Conservation (phyloP, 257 asterid genomes). For the Salvia rosmarinus region DNA sequence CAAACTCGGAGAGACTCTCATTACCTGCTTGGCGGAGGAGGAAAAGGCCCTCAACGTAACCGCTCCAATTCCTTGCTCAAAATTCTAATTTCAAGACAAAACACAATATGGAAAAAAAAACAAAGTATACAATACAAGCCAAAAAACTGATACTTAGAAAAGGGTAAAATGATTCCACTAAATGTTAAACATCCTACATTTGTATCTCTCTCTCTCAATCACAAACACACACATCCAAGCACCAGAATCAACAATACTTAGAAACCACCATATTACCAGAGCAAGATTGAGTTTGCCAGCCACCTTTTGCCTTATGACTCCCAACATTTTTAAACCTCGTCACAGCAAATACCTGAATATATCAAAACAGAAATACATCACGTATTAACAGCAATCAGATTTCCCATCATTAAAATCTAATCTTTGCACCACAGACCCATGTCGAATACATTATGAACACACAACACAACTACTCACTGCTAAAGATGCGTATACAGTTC, state of each 20-base stretch:
- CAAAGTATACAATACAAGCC: conserved; percentile 9
- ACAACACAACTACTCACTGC: conserved; percentile 18
- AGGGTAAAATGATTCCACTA: not conserved
- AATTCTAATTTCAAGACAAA: conserved; percentile 39
- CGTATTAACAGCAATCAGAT: conserved; percentile 16
- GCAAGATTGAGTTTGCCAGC: conserved; percentile 47
- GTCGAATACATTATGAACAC: not conserved
- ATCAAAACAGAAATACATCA: conserved; percentile 24
- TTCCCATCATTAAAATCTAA: conserved; percentile 34
- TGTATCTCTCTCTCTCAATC: not conserved
- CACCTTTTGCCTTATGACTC: conserved; percentile 53
- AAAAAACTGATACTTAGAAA: conserved; percentile 28
- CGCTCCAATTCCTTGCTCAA: conserved; percentile 62
- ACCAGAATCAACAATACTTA: not conserved
- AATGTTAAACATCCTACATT: conserved; percentile 1
- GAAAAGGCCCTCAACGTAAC: conserved; percentile 65
- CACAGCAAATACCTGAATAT: conserved; percentile 31
- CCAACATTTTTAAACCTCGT: conserved; percentile 48
- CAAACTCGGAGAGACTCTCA: not conserved
- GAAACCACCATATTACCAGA: conserved; percentile 39
- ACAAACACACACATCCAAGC: not conserved
- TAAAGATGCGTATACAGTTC: not conserved
- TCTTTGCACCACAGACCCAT: conserved; percentile 27
- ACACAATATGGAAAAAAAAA: conserved; percentile 13
- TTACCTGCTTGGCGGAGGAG: conserved; percentile 72